Base-by-base conservation (phyloP, 1,139 yeast species). In the Geotrichum bryndzae region DNA sequence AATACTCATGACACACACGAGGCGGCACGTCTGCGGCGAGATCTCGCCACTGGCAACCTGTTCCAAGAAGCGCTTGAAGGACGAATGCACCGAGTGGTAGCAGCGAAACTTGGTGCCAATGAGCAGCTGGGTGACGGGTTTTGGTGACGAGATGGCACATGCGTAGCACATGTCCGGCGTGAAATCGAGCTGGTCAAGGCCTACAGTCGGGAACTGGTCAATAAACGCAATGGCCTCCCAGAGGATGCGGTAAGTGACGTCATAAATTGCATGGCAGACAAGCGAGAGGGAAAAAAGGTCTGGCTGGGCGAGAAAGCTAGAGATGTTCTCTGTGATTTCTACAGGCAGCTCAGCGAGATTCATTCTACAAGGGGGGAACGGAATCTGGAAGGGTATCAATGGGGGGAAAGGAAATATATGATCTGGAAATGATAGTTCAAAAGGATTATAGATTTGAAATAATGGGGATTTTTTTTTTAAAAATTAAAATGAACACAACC, bases 91-190 rank as follows among this genome's bases (percentile, higher is more conserved):
- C 41, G 31, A 51, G 51, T 56, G 59, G 54, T 56, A 56, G 54
- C 59, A 56, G 25, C 59, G 48, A 41, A 38, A 56, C 35, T 51
- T 51, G 51, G 59, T 51, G 5, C 55, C 59, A 18, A 56, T 56
- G 15, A 56, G 54, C 11, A n/a, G 33, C 3, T n/a, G 8, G 22
- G 55, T 56, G 10, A 56, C 51, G 23, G 35, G 50, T n/a, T 54
- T 48, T n/a, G 59, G 59, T 4, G 59, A 54, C 18, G 59, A 51
- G 27, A 56, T 56, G 29, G 59, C 51, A 27, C 59, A 56, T n/a
- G 59, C 59, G 41, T 56, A 56, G 54, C 59, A 56, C 8, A 56
- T 56, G 31, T 56, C 58, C 2, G 58, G 54, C 48, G 58, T 33
- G 15, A 41, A 41, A 15, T 53, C 54, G 10, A 56, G 54, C 35